phyloP scores from a whole-genome alignment of 2,329 filamentous ascomycete genomes.

The Hymenoscyphus occultus region DNA sequence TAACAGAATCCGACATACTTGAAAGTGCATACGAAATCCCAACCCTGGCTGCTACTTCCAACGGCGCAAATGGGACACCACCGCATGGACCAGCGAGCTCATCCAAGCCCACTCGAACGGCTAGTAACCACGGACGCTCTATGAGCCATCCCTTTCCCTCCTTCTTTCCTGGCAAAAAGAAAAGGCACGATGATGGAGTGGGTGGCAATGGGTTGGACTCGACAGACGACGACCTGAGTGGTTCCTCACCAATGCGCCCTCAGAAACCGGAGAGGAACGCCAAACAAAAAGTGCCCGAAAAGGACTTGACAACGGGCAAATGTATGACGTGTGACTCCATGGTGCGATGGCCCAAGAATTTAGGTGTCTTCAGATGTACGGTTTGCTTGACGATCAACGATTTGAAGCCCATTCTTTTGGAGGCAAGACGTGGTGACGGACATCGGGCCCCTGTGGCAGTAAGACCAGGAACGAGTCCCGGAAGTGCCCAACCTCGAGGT shows the following conservation, averaged over 20 bases:
- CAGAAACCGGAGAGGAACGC: conserved; percentile 32
- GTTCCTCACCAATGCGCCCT: conserved; percentile 13
- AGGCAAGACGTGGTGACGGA: conserved; percentile 31
- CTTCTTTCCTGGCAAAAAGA: conserved; percentile 62
- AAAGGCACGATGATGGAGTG: conserved; percentile 41
- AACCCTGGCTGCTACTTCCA: conserved; percentile 23
- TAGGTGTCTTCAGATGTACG: conserved; percentile 76
- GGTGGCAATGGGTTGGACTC: conserved; percentile 43
- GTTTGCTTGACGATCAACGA: conserved; percentile 86
- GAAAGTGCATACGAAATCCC: conserved; percentile 35
- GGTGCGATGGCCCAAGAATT: conserved; percentile 72
- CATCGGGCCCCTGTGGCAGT: conserved; percentile 21
- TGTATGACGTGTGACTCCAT: conserved; percentile 85
- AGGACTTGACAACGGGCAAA: conserved; percentile 65
- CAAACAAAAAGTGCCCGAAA: conserved; percentile 41
- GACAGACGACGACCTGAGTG: conserved; percentile 44
- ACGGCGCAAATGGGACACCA: conserved; percentile 10
- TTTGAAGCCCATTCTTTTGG: conserved; percentile 47
- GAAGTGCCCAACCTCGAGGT: conserved; percentile 14
- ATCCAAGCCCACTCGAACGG: conserved; percentile 17
- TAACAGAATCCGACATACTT: conserved; percentile 35
- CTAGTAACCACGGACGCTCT: conserved; percentile 45
- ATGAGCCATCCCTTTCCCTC: conserved; percentile 79
- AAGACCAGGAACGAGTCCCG: conserved; percentile 25
- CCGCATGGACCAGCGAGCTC: conserved; percentile 16